Conservation (phyloP, 2,329 filamentous ascomycete genomes). For the Diaporthe humulicola region DNA sequence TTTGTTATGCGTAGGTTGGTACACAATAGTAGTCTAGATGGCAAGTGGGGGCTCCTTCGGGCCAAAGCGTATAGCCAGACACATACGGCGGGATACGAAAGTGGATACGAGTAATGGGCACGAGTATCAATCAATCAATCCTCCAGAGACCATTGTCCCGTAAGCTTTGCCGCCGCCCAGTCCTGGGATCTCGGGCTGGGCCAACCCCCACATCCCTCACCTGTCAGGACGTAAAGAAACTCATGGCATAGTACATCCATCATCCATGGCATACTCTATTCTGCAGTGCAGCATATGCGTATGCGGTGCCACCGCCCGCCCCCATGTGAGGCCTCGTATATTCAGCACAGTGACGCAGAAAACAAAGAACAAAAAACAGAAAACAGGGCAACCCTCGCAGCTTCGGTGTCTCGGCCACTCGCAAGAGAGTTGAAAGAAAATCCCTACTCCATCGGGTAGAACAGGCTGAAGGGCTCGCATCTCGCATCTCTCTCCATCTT, state of each 20-base stretch:
- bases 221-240: background rate
- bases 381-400: background rate
- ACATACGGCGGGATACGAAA: background rate
- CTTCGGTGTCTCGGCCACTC: background rate
- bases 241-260: background rate
- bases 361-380: background rate
- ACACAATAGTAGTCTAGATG: too few relatives aligned
- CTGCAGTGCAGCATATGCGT: background rate
- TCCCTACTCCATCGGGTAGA: background rate
- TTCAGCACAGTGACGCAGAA: background rate
- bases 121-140: background rate
- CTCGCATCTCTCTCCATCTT: too few relatives aligned
- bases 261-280: background rate
- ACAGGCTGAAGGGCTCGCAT: background rate
- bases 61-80: background rate
- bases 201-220: slow-evolving; percentile 9
- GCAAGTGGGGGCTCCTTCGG: background rate
- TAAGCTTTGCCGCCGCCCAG: background rate
- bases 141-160: background rate
- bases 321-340: background rate
- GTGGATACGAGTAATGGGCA: background rate
- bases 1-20: background rate
- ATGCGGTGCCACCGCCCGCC: slow-evolving; percentile 3
- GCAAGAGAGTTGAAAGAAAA: background rate
- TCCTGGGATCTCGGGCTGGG: background rate